A percentile compares a stretch with the other conserved stretches of the same genome.
These are phyloP conservation scores for Forsythia viridissima DNA, from an alignment of 257 asterid genomes.

Conservation along the genomic window DNA sequence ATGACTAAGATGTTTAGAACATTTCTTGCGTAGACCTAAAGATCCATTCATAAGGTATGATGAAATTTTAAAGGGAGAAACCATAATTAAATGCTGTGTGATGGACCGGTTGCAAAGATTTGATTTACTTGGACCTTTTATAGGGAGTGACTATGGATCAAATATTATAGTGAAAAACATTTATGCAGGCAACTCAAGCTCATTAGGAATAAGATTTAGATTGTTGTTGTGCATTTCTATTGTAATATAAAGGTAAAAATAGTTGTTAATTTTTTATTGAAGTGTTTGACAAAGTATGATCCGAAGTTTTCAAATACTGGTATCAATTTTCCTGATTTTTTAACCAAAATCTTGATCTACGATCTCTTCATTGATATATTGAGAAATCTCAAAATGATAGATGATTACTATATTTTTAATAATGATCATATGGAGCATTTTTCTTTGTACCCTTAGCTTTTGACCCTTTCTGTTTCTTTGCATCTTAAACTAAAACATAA, in stretches of 20 bases:
- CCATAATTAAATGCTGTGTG: background rate
- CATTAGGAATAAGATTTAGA: background rate
- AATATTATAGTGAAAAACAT: background rate
- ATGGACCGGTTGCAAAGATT: background rate
- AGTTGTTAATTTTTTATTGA: too few species aligned
- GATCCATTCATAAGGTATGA: too few species aligned
- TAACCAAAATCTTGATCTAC: background rate
- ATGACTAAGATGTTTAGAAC: background rate
- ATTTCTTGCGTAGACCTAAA: too few species aligned
- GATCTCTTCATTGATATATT: background rate
- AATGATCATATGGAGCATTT: slow-evolving; percentile 2
- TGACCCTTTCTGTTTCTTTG: background rate
- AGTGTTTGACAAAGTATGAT: background rate
- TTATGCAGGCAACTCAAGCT: background rate
- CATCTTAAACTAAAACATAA: background rate
- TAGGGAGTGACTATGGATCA: background rate
- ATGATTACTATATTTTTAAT: background rate
- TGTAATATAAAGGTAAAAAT: background rate
- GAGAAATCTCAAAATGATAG: background rate
- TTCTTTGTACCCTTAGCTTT: slow-evolving; percentile 4
- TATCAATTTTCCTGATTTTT: background rate
- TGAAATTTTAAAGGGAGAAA: background rate
- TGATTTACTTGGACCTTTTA: background rate
- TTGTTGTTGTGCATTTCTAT: background rate
- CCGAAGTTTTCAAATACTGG: background rate